phyloP scores from a whole-genome alignment of 1,284 basidiomycete genomes.

The Apiotrichum sp. region DNA sequence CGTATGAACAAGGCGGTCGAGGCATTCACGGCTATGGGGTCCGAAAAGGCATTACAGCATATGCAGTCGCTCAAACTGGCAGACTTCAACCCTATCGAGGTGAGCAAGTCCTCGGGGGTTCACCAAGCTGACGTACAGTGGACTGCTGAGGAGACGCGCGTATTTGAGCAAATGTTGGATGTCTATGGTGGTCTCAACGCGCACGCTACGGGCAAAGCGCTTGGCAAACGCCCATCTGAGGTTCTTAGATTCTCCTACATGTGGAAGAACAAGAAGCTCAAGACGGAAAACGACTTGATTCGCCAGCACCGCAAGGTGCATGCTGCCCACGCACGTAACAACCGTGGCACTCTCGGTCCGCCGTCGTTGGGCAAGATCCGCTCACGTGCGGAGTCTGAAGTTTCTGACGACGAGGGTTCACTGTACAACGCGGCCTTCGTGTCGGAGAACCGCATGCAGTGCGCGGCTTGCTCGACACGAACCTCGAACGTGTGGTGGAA shows the following conservation, averaged over 20 bases:
- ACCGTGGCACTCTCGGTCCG: constrained; percentile 37
- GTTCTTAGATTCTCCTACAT: constrained; percentile 46
- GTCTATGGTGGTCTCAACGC: constrained; percentile 43
- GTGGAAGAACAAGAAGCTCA: constrained; percentile 45
- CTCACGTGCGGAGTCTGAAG: constrained; percentile 35
- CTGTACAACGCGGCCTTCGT: constrained; percentile 25
- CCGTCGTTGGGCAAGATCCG: constrained; percentile 38
- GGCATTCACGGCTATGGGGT: constrained; percentile 26
- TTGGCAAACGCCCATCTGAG: constrained; percentile 38
- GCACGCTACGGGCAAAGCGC: constrained; percentile 33
- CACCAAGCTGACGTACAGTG: constrained; percentile 26
- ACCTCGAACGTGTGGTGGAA: constrained; percentile 77
- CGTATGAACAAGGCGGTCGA: constrained; percentile 29
- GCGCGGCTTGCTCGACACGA: constrained; percentile 69
- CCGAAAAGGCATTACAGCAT: constrained; percentile 24
- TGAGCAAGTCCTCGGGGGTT: constrained; percentile 11
- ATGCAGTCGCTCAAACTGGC: constrained; percentile 25
- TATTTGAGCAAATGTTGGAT: constrained; percentile 38
- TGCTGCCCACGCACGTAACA: constrained; percentile 34
- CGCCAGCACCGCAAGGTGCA: constrained; percentile 36
- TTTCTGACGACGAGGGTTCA: constrained; percentile 53
- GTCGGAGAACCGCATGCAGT: constrained; percentile 41
- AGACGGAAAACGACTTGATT: constrained; percentile 41
- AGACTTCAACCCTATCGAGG: constrained; percentile 33
- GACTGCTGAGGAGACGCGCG: constrained; percentile 13